phyloP scores from a whole-genome alignment of 1,139 yeast species.

The Blastobotrys proliferans region DNA sequence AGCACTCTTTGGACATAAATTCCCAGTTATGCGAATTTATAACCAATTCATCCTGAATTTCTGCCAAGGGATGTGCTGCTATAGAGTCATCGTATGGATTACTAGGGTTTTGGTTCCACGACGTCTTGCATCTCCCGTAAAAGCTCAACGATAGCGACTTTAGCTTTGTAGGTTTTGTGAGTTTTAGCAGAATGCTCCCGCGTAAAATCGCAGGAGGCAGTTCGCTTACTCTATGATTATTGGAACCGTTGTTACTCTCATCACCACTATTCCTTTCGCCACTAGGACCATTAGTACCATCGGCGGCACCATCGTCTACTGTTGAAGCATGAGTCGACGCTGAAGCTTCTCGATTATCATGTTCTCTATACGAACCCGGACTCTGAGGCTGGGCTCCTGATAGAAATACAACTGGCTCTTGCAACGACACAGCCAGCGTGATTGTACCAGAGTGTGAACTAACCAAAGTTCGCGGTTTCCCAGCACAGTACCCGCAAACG shows the following conservation, averaged over 20 bases:
- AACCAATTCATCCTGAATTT: slow-evolving; percentile 32
- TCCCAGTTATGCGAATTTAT: slow-evolving; percentile 37
- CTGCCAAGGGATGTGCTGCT: slow-evolving; percentile 25
- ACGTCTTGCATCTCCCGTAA: slow-evolving; percentile 68
- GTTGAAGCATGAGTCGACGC: neutral
- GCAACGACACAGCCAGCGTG: slow-evolving; percentile 33
- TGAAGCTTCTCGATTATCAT: slow-evolving; percentile 17
- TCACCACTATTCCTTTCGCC: neutral
- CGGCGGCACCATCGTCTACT: neutral
- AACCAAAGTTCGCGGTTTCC: slow-evolving; percentile 32
- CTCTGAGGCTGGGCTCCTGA: slow-evolving; percentile 23
- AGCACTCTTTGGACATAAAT: slow-evolving; percentile 26
- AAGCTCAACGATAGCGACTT: slow-evolving; percentile 59
- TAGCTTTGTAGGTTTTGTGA: slow-evolving; percentile 67
- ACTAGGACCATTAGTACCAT: neutral
- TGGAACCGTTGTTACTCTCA: neutral
- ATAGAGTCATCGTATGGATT: slow-evolving; percentile 21
- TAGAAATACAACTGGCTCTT: slow-evolving; percentile 33
- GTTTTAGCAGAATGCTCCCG: slow-evolving; percentile 70
- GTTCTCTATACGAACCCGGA: slow-evolving; percentile 24
- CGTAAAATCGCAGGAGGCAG: slow-evolving; percentile 72
- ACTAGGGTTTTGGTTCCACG: slow-evolving; percentile 57
- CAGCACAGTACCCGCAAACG: slow-evolving; percentile 30
- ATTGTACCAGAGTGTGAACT: slow-evolving; percentile 33
- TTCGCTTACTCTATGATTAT: slow-evolving; percentile 28